A percentile compares a stretch with the other conserved stretches of the same genome.
Evolutionary conservation across 208 protist genomes (phyloP).

Genomic region (Polymyxa betae): DNA sequence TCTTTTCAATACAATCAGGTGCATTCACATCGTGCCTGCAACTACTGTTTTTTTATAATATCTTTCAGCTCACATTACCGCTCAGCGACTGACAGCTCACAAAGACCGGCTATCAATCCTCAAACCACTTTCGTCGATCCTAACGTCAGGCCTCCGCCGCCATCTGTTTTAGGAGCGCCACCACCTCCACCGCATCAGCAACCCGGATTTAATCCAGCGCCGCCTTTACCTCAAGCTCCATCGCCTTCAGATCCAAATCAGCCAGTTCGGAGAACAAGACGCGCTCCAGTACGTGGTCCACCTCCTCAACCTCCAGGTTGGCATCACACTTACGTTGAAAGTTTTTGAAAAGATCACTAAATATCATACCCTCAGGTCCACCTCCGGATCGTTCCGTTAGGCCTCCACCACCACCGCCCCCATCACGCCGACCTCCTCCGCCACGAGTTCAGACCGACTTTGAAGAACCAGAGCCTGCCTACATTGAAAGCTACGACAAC

Average conservation of each 20-base stretch:
- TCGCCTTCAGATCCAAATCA: too few relatives aligned
- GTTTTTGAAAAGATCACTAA: neutral
- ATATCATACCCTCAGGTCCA: neutral
- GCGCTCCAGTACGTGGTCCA: neutral
- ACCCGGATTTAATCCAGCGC: too few relatives aligned
- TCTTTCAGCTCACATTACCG: neutral
- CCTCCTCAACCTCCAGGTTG: neutral
- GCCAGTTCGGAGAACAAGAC: neutral
- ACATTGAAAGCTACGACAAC: too few relatives aligned
- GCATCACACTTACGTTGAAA: neutral
- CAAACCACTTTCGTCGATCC: neutral
- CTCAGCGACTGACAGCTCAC: neutral
- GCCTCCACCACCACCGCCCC: neutral
- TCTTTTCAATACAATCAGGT: constrained; percentile 23
- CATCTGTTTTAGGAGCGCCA: neutral
- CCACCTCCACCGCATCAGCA: constrained; percentile 12
- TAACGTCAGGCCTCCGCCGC: neutral
- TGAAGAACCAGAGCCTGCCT: too few relatives aligned
- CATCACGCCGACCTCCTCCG: neutral
- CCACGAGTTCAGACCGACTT: too few relatives aligned
- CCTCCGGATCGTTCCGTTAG: neutral
- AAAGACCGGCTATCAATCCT: neutral
- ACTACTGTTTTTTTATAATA: neutral
- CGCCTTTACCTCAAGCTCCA: too few relatives aligned
- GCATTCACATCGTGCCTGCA: too few relatives aligned